Percentiles rank a stretch among this genome's conserved stretches.
These are phyloP conservation scores for Lachancea waltii DNA, from an alignment of 805 yeast species.

Conservation along the genomic window DNA sequence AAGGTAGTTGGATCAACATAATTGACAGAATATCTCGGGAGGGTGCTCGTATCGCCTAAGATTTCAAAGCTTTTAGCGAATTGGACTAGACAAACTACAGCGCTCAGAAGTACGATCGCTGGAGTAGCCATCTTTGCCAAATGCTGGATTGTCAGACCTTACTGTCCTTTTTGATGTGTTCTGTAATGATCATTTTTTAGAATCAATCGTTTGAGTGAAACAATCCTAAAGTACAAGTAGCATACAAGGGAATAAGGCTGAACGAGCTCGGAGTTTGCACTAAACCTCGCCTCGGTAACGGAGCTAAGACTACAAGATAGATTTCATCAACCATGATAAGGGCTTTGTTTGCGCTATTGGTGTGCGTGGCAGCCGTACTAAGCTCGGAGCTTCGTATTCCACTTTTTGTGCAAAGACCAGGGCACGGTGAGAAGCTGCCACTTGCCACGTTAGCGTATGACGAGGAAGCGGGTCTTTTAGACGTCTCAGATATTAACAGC, in stretches of 20 bases:
- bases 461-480: constrained; percentile 1
- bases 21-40: constrained; percentile 5
- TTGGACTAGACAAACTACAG: neutral
- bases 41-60: neutral
- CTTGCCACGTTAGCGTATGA: constrained; percentile 9
- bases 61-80: neutral
- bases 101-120: neutral
- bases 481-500: constrained; percentile 6
- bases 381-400: constrained; percentile 6
- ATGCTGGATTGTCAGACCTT: no score
- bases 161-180: no score
- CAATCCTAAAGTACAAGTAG: no score
- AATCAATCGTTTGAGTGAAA: no score
- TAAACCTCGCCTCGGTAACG: neutral
- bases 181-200: no score
- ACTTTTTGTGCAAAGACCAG: constrained; percentile 8
- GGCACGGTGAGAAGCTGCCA: constrained; percentile 3
- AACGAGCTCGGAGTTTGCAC: no score
- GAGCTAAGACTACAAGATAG: neutral
- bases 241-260: no score
- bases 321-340: constrained; percentile 2
- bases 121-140: neutral
- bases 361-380: constrained; percentile 1
- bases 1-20: constrained; percentile 15
- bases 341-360: neutral